Base-by-base conservation (phyloP, 345 rosid species). In the Clausena lansium region DNA sequence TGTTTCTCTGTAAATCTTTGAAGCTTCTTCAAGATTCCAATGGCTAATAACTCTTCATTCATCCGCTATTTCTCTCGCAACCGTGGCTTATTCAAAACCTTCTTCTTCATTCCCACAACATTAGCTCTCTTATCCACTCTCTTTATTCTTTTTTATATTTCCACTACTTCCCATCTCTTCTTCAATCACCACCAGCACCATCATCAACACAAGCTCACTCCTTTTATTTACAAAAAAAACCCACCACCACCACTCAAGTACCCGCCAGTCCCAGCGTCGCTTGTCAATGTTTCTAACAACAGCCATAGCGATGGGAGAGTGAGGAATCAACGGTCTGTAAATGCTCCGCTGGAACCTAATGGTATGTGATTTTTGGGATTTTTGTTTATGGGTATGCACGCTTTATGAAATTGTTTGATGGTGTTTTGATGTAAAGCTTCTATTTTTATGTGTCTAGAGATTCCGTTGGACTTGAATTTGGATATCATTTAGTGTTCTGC, bases 31-130 rank as follows among this genome's bases (percentile, higher is more conserved):
- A 82, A 45, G 50, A 45, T 45, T 45, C 17, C 11, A 45, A 89
- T 89, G 93, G 83, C 89, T 28, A 80, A 76, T 28, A 80, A 76
- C 22, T 27, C 82, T 50, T 77, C 83, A 4, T 80, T 79, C 11
- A 75, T 83, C 66, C 69, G 80, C 73, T 71, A 36, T 71, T 82
- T 62, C 75, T 20, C 85, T 60, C 87, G 47, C 62, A 83, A 85
- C 47, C 84, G 85, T 81, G 66, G 79, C 82, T 50, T 81, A 73
- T 52, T 70, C 78, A 30, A 67, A 68, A 68, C 64, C 75, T 79
- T 88, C 78, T 85, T 90, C 84, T 84, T 85, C 67, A 41, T 88
- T 10, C 89, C 93, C 75, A 75, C 93, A 13, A 59, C 80, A 78
- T 72, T 90, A 70, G 90, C 89, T 75, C 88, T 90, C 77, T 24